Conservation (phyloP, 805 yeast species). For the Kodamaea hsintzibuensis region DNA sequence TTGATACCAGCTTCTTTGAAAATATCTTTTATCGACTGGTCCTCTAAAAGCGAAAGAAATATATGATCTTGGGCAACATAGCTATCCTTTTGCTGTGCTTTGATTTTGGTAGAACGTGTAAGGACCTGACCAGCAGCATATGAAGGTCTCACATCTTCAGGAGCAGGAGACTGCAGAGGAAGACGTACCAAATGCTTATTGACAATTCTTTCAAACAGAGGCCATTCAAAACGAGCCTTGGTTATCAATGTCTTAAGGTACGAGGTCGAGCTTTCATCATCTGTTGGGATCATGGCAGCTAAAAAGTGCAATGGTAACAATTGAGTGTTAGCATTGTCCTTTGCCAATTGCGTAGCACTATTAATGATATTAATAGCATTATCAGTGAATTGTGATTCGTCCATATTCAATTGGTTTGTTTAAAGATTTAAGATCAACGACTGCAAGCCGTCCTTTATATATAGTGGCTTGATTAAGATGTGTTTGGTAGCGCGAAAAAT, state of each 20-base stretch:
- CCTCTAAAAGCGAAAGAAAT: conserved; percentile 81
- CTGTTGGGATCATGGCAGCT: conserved; percentile 82
- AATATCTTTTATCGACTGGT: conserved; percentile 63
- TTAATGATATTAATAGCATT: conserved; percentile 83
- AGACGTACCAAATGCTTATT: conserved; percentile 79
- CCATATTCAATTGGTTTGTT: conserved; percentile 36
- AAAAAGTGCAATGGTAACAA: conserved; percentile 84
- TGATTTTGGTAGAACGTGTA: conserved; percentile 72
- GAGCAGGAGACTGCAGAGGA: conserved; percentile 89
- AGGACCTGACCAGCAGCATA: conserved; percentile 76
- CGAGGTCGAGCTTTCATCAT: conserved; percentile 43
- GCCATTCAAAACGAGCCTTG: conserved; percentile 87
- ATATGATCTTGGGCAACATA: conserved; percentile 95
- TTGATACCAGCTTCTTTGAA: conserved; percentile 73
- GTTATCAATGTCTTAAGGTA: conserved; percentile 83
- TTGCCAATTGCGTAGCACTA: conserved; percentile 77
- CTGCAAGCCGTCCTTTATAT: neutral
- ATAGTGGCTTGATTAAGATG: neutral
- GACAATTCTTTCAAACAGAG: conserved; percentile 71
- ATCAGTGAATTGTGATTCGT: conserved; percentile 84
- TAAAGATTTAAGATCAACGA: neutral
- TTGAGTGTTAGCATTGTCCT: conserved; percentile 81
- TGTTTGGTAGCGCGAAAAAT: conserved; percentile 3
- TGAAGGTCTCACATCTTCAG: conserved; percentile 74
- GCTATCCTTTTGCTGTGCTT: conserved; percentile 84